Conservation (phyloP, 495 filamentous ascomycete genomes). For the Xylona heveae region DNA sequence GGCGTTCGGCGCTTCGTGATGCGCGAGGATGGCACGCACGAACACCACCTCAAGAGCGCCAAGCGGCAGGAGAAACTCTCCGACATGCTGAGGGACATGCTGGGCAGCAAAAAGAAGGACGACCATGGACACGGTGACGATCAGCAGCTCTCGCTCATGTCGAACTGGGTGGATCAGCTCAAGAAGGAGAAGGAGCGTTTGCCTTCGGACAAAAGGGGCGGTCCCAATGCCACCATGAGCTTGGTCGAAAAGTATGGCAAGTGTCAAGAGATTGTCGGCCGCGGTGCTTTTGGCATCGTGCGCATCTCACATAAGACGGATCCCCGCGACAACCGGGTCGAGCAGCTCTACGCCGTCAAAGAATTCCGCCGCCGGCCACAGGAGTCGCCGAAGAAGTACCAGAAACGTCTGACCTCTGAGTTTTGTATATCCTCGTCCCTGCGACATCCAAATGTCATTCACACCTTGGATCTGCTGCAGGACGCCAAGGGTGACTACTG, state of each 20-base stretch:
- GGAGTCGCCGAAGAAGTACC: slow-evolving; percentile 89
- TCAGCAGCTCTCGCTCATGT: slow-evolving; percentile 79
- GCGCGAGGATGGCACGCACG: slow-evolving; percentile 46
- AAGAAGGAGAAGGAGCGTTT: slow-evolving; percentile 67
- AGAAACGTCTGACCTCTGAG: slow-evolving; percentile 93
- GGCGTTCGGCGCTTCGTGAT: slow-evolving; percentile 42
- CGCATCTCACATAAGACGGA: slow-evolving; percentile 94
- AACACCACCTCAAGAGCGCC: slow-evolving; percentile 67
- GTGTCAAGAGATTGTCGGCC: slow-evolving; percentile 95
- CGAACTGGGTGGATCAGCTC: slow-evolving; percentile 87
- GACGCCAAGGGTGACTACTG: slow-evolving; percentile 97
- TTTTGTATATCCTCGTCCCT: slow-evolving; percentile 97
- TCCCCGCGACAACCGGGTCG: slow-evolving; percentile 52
- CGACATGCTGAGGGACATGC: slow-evolving; percentile 70
- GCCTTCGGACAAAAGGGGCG: slow-evolving; percentile 51
- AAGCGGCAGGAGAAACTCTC: slow-evolving; percentile 88
- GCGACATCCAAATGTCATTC: slow-evolving; percentile 94
- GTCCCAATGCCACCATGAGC: slow-evolving; percentile 54
- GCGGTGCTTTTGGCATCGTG: slow-evolving; percentile 92
- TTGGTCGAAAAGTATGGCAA: slow-evolving; percentile 96
- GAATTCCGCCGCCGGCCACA: slow-evolving; percentile 89
- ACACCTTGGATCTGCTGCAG: slow-evolving; percentile 85
- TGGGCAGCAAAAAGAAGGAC: slow-evolving; percentile 53
- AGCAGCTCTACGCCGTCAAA: slow-evolving; percentile 94
- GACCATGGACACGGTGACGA: slow-evolving; percentile 40